Base-by-base conservation (phyloP, 2,329 filamentous ascomycete species). In the Botryotinia narcissicola region DNA sequence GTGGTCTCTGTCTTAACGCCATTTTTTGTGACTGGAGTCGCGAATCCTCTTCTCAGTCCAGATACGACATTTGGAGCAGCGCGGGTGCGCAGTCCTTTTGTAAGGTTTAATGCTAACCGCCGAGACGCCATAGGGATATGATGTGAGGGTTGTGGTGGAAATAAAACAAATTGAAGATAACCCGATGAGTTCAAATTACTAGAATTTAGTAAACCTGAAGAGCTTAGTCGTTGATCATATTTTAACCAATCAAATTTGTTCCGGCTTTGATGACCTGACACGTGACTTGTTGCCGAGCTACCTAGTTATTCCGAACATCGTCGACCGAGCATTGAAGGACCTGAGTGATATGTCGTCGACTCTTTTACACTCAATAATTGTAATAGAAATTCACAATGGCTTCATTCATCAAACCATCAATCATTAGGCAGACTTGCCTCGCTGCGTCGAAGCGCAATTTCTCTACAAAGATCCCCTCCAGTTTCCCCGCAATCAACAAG, bases 41-140 rank as follows among this genome's bases (percentile, higher is more conserved):
- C 95, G 83, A 98, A 94, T 83, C 93, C 92, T 87, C 95, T 90
- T 85, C 90, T 92, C 85, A 96, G 87, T 79, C 92, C 88, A 84
- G 90, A 87, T 83, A 94, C 87, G 82, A 92, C 87, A 84, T 92
- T 91, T 85, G 96, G 88, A 85, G 93, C 92, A 85, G 92, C 89
- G 85, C 94, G 93, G 87, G 87, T 93, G 88, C 94, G 93, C 86
- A 97, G 88, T 86, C 93, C 92, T 87, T 93, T 91, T 85, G 94
- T 90, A 83, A 98, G 90, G 88, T 95, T 97, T 86, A 97, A 90
- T 88, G 95, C 95, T 87, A 98, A 91, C 91, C 94, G 93, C 90
- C 95, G 91, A 86, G 95, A 97, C 87, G 95, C 95, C 95, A 98
- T 98, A 71, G 76, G 77, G 76, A 74, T 74, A 76, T 76, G 76